These are phyloP conservation scores for Globisporangium radiosum DNA, from an alignment of 352 stramenopile species.

Conservation along the genomic window DNA sequence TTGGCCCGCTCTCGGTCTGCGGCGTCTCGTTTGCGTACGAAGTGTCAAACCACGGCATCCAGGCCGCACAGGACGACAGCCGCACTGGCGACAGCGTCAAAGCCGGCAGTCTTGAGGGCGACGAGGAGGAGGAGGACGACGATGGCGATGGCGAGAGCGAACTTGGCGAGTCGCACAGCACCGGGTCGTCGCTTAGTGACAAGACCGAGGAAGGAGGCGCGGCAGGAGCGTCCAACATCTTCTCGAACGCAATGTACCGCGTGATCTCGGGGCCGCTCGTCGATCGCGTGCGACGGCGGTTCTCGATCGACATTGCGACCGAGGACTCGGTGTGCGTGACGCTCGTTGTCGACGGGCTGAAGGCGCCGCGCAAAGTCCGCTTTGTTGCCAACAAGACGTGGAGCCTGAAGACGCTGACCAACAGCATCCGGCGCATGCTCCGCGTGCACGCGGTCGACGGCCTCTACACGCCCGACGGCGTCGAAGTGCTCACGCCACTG, in stretches of 20 bases:
- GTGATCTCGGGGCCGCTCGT: constrained; percentile 74
- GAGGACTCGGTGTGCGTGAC: constrained; percentile 71
- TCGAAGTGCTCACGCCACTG: constrained; percentile 62
- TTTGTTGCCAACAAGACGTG: constrained; percentile 75
- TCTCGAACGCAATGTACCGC: constrained; percentile 78
- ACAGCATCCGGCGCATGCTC: constrained; percentile 67
- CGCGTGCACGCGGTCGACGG: constrained; percentile 58
- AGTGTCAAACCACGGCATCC: constrained; percentile 81
- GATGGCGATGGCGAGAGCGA: constrained; percentile 24
- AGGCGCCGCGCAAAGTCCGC: constrained; percentile 43
- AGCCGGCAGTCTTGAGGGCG: constrained; percentile 14
- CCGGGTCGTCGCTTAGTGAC: constrained; percentile 31
- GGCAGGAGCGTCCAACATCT: constrained; percentile 53
- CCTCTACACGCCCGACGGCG: constrained; percentile 43
- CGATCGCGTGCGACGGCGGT: constrained; percentile 61
- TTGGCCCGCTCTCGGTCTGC: constrained; percentile 76
- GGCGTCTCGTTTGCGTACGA: constrained; percentile 82
- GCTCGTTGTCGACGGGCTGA: constrained; percentile 61
- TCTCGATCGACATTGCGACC: constrained; percentile 75
- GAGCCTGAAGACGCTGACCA: constrained; percentile 42
- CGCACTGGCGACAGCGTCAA: constrained; percentile 32
- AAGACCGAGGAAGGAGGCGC: constrained; percentile 18
- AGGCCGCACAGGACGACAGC: constrained; percentile 69
- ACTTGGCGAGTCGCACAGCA: constrained; percentile 40
- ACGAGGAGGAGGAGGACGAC: constrained; percentile 13